Percentiles rank a stretch among this genome's conserved stretches.
Conservation (phyloP, 2,329 filamentous ascomycete species). For the Cyphellophora europaea region DNA sequence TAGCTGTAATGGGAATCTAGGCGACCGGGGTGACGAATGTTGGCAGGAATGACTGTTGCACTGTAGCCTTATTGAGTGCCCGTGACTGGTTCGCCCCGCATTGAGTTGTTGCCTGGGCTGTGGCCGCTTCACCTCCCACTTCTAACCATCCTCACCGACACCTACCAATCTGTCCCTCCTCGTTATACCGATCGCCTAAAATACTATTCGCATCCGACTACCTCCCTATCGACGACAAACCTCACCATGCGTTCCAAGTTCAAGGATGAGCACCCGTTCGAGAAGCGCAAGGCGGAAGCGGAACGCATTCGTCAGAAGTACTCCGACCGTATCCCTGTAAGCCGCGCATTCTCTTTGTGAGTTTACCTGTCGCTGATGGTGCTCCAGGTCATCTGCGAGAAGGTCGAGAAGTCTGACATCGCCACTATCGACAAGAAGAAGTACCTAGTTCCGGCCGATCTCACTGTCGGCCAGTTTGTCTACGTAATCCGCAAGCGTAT, state of each 20-base stretch:
- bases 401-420: conserved; percentile 98
- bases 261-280: conserved; percentile 99
- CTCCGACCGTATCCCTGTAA: conserved; percentile 91
- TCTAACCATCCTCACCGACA: conserved; percentile 12
- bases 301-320: conserved; percentile 99
- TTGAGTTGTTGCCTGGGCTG: conserved; percentile 2
- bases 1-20: no score
- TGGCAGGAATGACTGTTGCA: no score
- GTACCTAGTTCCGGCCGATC: conserved; percentile 92
- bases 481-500: conserved; percentile 99
- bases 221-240: conserved; percentile 17
- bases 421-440: conserved; percentile 99
- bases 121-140: conserved; percentile 5
- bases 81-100: no score
- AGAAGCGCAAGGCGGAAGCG: conserved; percentile 99
- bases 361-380: conserved; percentile 9
- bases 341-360: conserved; percentile 29
- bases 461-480: conserved; percentile 98
- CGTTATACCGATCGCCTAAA: no score
- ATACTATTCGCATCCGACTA: conserved; percentile 3
- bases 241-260: conserved; percentile 99
- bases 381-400: conserved; percentile 90
- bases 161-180: no score
- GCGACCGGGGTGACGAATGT: no score
- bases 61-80: no score